Evolutionary conservation across 208 protist genomes (phyloP).

Genomic region (Phytomonas sp.): DNA sequence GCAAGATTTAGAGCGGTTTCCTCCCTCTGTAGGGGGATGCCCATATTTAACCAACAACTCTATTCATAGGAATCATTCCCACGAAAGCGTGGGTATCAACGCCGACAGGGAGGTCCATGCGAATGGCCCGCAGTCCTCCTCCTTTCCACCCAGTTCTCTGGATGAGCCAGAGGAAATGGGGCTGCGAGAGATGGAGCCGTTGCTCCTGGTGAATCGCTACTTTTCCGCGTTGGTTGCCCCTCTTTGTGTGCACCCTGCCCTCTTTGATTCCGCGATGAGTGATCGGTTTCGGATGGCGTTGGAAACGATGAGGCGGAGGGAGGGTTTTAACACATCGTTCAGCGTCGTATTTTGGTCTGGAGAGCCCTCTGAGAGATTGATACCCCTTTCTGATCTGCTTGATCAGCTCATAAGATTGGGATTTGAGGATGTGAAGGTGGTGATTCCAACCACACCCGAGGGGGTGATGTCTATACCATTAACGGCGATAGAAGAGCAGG

Average conservation of each 20-base stretch:
- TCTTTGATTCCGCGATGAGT: not conserved
- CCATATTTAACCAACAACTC: too few species aligned
- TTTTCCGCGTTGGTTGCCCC: not conserved
- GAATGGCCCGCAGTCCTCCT: constrained; percentile 24
- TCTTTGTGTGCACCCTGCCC: constrained; percentile 9
- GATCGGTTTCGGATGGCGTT: not conserved
- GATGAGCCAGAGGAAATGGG: constrained; percentile 30
- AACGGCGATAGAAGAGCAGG: constrained; percentile 19
- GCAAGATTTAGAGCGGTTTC: too few species aligned
- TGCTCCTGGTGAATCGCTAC: constrained; percentile 8
- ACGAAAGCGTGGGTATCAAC: constrained; percentile 36
- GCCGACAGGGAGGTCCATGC: constrained; percentile 29
- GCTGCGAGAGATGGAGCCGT: constrained; percentile 10
- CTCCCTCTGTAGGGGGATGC: too few species aligned
- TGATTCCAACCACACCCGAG: constrained; percentile 5
- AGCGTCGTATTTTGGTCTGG: not conserved
- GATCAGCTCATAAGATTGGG: constrained; percentile 13
- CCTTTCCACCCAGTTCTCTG: constrained; percentile 24
- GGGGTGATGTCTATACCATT: constrained; percentile 3
- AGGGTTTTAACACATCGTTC: not conserved
- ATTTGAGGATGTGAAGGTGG: constrained; percentile 12
- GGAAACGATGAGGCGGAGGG: not conserved
- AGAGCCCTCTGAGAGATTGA: not conserved
- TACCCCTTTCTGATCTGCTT: not conserved
- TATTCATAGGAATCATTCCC: not conserved